phyloP scores from a whole-genome alignment of 176 grass and related monocot species.

The Chloris gayana region DNA sequence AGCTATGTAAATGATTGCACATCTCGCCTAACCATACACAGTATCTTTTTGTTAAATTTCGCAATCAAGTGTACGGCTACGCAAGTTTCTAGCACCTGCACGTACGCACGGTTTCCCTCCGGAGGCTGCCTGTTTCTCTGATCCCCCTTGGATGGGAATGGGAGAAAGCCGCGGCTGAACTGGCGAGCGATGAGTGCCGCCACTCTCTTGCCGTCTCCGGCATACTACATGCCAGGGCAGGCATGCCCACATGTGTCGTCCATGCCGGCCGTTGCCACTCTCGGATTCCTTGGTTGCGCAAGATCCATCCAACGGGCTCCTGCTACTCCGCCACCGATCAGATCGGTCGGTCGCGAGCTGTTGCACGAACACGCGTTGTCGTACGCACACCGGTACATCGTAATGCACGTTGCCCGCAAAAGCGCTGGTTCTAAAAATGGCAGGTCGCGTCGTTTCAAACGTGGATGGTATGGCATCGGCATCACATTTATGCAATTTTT shows the following conservation, averaged over 20 bases:
- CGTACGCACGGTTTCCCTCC: not conserved
- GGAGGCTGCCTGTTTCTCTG: no score
- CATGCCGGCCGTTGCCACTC: not conserved
- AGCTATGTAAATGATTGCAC: not conserved
- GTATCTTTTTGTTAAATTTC: not conserved
- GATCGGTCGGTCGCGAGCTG: not conserved
- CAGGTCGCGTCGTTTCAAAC: no score
- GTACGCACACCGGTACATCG: not conserved
- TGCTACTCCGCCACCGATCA: not conserved
- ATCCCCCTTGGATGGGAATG: no score
- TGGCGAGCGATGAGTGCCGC: no score
- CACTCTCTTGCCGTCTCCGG: no score
- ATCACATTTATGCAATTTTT: no score
- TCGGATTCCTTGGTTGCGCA: not conserved
- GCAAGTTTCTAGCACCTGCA: not conserved
- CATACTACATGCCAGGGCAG: no score
- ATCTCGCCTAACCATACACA: not conserved
- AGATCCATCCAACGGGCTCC: not conserved
- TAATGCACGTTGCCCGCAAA: not conserved
- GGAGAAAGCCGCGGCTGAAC: no score
- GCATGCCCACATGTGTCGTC: not conserved
- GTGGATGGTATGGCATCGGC: no score
- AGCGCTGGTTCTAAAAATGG: not conserved
- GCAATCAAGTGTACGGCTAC: not conserved
- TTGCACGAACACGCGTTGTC: not conserved